Conservation (phyloP, 2,329 filamentous ascomycete genomes). For the Scorias spongiosa region DNA sequence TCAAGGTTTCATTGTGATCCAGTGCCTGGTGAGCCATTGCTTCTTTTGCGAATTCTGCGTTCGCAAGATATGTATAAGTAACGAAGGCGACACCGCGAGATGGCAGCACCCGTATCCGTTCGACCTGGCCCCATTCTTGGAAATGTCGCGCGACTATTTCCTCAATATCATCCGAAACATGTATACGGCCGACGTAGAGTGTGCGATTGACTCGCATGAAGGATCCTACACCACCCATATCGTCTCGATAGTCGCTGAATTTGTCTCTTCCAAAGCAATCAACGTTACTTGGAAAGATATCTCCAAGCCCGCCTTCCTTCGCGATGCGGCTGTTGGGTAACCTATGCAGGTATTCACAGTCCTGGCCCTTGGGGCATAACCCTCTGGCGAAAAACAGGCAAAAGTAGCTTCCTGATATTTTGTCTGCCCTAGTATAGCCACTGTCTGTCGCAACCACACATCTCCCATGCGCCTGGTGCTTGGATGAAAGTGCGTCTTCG, state of each 20-base stretch:
- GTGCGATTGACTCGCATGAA: slow-evolving; percentile 92
- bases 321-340: slow-evolving; percentile 44
- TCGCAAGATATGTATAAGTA: slow-evolving; percentile 82
- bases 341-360: slow-evolving; percentile 88
- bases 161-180: slow-evolving; percentile 93
- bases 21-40: slow-evolving; percentile 91
- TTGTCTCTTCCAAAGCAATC: slow-evolving; percentile 94
- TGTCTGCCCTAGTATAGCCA: slow-evolving; percentile 36
- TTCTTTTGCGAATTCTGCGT: slow-evolving; percentile 65
- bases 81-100: slow-evolving; percentile 84
- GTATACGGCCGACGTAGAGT: slow-evolving; percentile 82
- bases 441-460: slow-evolving; percentile 65
- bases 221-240: slow-evolving; percentile 92
- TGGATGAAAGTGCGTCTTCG: slow-evolving; percentile 76
- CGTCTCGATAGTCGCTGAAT: slow-evolving; percentile 81
- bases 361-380: slow-evolving; percentile 66
- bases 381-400: slow-evolving; percentile 86
- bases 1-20: slow-evolving; percentile 83
- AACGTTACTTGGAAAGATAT: slow-evolving; percentile 83
- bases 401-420: slow-evolving; percentile 56
- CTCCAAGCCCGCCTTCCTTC: slow-evolving; percentile 43
- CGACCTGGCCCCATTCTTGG: slow-evolving; percentile 88
- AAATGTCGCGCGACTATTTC: slow-evolving; percentile 92
- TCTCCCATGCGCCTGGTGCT: slow-evolving; percentile 66
- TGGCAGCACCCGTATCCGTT: slow-evolving; percentile 74